Base-by-base conservation (phyloP, 768 basidiomycete species). In the Termitomyces sp. region DNA sequence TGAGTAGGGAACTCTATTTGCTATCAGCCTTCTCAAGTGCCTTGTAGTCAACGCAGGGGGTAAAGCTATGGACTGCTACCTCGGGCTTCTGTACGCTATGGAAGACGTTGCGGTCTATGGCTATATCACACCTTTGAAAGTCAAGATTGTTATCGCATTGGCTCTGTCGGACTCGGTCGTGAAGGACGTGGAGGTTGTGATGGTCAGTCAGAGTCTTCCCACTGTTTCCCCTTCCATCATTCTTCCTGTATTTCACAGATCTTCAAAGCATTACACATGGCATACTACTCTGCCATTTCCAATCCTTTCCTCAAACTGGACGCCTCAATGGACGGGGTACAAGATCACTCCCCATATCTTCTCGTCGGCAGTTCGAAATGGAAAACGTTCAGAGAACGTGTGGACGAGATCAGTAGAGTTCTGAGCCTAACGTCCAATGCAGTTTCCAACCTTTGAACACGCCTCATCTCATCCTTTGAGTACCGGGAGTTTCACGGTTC, bases 21-120 rank as follows among this genome's bases (percentile, higher is more conserved):
- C 47, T 49, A 42, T 29, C 38, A 64, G 62, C 63, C 20, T 56
- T 54, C 57, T 34, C 53, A 32, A 60, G 51, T 51, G 20, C 48
- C 45, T 55, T 55, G 49, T 64, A 81, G 81, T 81, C 47, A 73
- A 69, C 70, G 77, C 80, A 62, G 81, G 80, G 17, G 79, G 79
- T 34, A 93, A 92, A 72, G 76, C 83, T 4, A 79, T 77, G 5
- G 93, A 96, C 38, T 88, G 89, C 70, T 96, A 95, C 69, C 81
- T 94, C 42, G 94, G 93, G 5, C 78, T 96, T 59, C 74, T 96
- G 31, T 94, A 92, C 72, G 83, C 88, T n/a, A 89, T 96, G 81
- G 94, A 96, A 74, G 94, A 96, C 66, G 89, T 92, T 54, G 93
- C 92, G 2, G 91, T 94, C 43, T 96, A 96, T 72, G 94, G 94